Base-by-base conservation (phyloP, 2,329 filamentous ascomycete genomes). In the Aurifilum marmelostoma region DNA sequence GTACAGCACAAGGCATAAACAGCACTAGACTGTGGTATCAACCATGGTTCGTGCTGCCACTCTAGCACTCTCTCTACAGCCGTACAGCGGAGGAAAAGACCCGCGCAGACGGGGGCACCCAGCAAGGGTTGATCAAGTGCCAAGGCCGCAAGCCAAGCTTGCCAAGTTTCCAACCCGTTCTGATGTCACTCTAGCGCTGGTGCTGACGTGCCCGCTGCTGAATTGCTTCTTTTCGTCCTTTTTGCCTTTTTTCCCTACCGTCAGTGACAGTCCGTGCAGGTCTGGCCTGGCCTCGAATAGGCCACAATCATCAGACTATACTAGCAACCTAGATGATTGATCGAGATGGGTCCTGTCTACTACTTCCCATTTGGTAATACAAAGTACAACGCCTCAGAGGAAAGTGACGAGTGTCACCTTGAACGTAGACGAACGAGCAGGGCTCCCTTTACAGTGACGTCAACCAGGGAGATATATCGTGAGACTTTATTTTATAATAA, bases 111-210 rank as follows among this genome's bases (percentile, higher is more conserved):
- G 29, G 34, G 56, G 29, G 29, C 32, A 18, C 18, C 18, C 6
- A 9, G 29, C 27, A 32, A 59, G 56, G 32, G 32, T 7, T 18
- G 16, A 59, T n/a, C 29, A 4, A 63, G 39, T 63, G 61, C 61
- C 61, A 63, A 63, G 61, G n/a, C 39, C 37, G 6, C 32, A 50
- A 47, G 61, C 61, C 61, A 63, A 63, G 61, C 50, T 63, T 63
- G 61, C 61, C 61, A 63, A 63, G 61, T 63, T 63, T 63, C 27
- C 24, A 32, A 29, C n/a, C 61, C 61, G 61, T 41, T 43, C 39
- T 63, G 61, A 63, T 63, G 61, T 63, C 61, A 47, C 61, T 16
- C 16, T 63, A 39, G 60, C 37, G n/a, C 24, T 21, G 37, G 27
- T 16, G 37, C 39, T 34, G 34, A 34, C 34, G 34, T 34, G 34